Conservation (phyloP, 176 grass and related monocot species). For the Oryza meridionalis region DNA sequence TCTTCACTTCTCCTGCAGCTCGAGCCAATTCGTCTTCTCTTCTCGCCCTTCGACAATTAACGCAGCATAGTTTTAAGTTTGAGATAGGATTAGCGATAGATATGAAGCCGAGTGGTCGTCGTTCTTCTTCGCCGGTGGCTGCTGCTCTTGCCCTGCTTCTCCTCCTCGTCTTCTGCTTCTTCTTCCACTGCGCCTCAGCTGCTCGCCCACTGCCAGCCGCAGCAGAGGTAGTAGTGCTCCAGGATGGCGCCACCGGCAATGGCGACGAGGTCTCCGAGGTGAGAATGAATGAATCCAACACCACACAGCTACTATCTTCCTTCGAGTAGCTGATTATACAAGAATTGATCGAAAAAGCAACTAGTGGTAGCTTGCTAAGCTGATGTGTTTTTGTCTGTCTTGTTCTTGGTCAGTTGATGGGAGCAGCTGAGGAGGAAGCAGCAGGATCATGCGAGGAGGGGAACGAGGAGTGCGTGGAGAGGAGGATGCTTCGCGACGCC, state of each 20-base stretch:
- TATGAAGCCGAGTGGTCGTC: background rate
- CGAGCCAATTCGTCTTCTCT: background rate
- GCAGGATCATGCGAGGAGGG: conserved; percentile 10
- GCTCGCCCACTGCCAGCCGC: background rate
- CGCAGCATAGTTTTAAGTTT: background rate
- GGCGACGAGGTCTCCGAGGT: conserved; percentile 29
- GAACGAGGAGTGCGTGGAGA: conserved; percentile 43
- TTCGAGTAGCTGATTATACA: no score
- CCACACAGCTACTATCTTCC: background rate
- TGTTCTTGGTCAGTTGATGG: conserved; percentile 25
- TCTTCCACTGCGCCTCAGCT: background rate
- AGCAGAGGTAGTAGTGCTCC: background rate
- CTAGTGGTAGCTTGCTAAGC: background rate
- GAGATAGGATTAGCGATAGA: background rate
- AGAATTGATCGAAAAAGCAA: background rate
- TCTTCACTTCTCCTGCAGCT: background rate
- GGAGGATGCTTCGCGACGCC: conserved; percentile 44
- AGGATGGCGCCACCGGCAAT: conserved; percentile 9
- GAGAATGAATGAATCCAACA: background rate
- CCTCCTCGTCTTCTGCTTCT: background rate
- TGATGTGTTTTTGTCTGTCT: no score
- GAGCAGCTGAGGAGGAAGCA: background rate
- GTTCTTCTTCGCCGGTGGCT: background rate
- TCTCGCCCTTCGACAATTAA: conserved; percentile 1
- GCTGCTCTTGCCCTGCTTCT: conserved; percentile 18